These are phyloP conservation scores for Lentinula sp. DNA, from an alignment of 768 basidiomycete genomes.

Conservation along the genomic window DNA sequence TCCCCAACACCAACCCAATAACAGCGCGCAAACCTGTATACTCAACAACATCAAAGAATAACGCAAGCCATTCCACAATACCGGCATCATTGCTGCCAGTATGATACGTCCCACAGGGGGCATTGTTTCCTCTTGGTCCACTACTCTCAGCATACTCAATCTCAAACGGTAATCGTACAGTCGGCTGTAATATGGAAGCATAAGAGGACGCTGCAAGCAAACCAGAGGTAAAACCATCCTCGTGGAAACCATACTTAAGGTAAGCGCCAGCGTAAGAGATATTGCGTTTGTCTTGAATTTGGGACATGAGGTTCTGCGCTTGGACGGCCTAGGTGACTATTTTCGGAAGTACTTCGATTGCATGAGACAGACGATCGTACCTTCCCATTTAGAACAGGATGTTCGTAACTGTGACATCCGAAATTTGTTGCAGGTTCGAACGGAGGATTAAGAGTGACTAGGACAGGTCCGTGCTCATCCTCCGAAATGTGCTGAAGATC, in stretches of 20 bases:
- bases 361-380: conserved; percentile 21
- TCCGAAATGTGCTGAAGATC: conserved; percentile 63
- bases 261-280: conserved; percentile 70
- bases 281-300: conserved; percentile 57
- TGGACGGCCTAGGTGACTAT: conserved; percentile 35
- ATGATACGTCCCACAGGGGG: conserved; percentile 1
- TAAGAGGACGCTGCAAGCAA: conserved; percentile 2
- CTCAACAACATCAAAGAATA: conserved; percentile 1
- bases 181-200: neutral
- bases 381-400: conserved; percentile 56
- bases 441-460: conserved; percentile 72
- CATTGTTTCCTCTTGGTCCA: conserved; percentile 28
- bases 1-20: neutral
- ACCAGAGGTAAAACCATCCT: conserved; percentile 53
- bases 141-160: neutral
- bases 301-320: conserved; percentile 45
- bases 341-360: neutral
- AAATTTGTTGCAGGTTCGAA: conserved; percentile 47
- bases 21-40: neutral
- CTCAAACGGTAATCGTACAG: conserved; percentile 1
- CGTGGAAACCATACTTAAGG: conserved; percentile 76
- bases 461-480: conserved; percentile 48
- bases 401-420: conserved; percentile 58
- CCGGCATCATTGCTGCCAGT: neutral
- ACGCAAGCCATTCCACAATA: neutral